Evolutionary conservation across 495 filamentous ascomycete species (phyloP).

Genomic region (Tuber umbilicatum): DNA sequence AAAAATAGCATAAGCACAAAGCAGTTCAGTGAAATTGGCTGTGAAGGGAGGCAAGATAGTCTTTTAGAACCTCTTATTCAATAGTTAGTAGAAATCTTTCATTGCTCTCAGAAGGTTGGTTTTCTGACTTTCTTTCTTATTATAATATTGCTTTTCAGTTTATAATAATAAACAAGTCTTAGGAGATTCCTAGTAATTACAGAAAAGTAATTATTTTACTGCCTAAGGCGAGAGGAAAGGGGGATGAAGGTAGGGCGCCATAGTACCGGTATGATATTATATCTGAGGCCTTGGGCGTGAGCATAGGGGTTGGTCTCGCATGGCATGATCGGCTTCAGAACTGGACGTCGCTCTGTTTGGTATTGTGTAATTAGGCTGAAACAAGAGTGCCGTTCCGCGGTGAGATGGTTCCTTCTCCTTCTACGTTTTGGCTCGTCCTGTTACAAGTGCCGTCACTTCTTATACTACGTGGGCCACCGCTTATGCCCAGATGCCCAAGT

Average conservation of each 20-base stretch:
- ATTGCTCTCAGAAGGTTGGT: too few relatives aligned
- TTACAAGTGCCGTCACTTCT: not conserved
- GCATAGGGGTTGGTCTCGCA: not conserved
- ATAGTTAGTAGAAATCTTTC: too few relatives aligned
- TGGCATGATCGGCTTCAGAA: not conserved
- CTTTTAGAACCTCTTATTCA: too few relatives aligned
- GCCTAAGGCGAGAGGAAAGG: not conserved
- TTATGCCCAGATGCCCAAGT: not conserved
- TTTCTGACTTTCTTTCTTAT: too few relatives aligned
- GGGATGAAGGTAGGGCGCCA: not conserved
- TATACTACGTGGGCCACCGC: not conserved
- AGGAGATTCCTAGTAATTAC: too few relatives aligned
- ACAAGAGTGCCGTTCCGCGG: not conserved
- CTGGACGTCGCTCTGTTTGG: not conserved
- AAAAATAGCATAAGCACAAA: too few relatives aligned
- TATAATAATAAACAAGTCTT: too few relatives aligned
- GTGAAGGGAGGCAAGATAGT: too few relatives aligned
- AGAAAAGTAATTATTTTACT: too few relatives aligned
- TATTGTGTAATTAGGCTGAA: not conserved
- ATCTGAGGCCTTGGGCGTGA: not conserved
- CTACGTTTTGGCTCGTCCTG: not conserved
- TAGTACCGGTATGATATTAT: not conserved
- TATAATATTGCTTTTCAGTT: too few relatives aligned
- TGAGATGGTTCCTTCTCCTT: not conserved
- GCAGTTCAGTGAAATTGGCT: too few relatives aligned